These are phyloP conservation scores for Rhazya stricta DNA, from an alignment of 257 asterid genomes.

Conservation along the genomic window DNA sequence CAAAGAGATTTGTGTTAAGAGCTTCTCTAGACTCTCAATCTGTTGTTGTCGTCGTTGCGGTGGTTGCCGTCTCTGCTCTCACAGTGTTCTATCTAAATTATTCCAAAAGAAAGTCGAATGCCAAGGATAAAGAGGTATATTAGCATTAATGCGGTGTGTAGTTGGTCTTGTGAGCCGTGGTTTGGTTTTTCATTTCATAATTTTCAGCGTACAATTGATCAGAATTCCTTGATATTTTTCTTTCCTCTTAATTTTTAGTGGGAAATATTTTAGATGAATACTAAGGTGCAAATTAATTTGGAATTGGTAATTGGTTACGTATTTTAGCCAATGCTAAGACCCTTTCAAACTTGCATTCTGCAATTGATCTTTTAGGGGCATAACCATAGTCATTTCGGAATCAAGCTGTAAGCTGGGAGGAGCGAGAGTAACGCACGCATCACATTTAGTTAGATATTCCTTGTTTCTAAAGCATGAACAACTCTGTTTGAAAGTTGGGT, in stretches of 20 bases:
- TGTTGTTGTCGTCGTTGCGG: slow-evolving; percentile 40
- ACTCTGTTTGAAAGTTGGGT: neutral
- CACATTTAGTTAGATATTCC: neutral
- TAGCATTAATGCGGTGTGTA: neutral
- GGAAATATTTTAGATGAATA: neutral
- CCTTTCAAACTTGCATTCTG: neutral
- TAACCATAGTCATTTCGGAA: neutral
- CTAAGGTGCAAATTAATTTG: neutral
- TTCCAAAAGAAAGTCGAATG: slow-evolving; percentile 24
- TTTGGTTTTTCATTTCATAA: neutral
- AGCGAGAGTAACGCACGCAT: neutral
- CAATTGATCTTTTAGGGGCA: neutral
- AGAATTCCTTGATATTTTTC: neutral
- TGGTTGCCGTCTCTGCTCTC: slow-evolving; percentile 56
- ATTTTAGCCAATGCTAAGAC: too few relatives aligned
- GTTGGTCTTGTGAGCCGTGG: neutral
- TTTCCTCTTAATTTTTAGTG: neutral
- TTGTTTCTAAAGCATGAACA: neutral
- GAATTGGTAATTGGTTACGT: neutral
- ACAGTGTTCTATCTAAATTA: slow-evolving; percentile 36
- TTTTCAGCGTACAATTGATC: neutral
- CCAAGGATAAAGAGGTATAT: slow-evolving; percentile 33
- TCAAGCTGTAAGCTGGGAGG: neutral
- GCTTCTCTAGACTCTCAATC: slow-evolving; percentile 74
- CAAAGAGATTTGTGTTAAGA: slow-evolving; percentile 29